Evolutionary conservation across 2,329 filamentous ascomycete species (phyloP).

Genomic region (Colletotrichum spinosum): DNA sequence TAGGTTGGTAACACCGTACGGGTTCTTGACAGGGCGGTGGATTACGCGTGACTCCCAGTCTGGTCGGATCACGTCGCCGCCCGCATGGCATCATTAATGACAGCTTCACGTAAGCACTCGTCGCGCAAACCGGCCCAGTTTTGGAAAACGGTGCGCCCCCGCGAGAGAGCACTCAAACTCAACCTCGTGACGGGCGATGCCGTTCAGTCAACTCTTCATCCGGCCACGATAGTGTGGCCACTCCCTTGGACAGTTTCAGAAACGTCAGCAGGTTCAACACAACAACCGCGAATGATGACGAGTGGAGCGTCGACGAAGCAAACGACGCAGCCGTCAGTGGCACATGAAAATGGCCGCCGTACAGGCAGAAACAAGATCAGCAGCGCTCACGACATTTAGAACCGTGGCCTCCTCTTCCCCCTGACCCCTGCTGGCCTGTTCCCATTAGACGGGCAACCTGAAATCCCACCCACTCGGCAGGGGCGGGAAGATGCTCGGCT

Average conservation of each 20-base stretch:
- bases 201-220: background rate
- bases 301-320: slow-evolving; percentile 12
- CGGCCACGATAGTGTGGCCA: background rate
- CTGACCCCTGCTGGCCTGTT: slow-evolving; percentile 30
- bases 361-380: slow-evolving; percentile 34
- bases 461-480: slow-evolving; percentile 37
- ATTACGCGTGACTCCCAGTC: slow-evolving; percentile 24
- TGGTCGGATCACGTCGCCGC: slow-evolving; percentile 29
- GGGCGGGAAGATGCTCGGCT: slow-evolving; percentile 38
- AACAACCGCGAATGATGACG: too few species aligned
- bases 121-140: slow-evolving; percentile 3
- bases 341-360: slow-evolving; percentile 22
- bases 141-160: slow-evolving; percentile 11
- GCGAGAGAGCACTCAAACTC: slow-evolving; percentile 19
- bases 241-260: slow-evolving; percentile 2
- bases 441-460: slow-evolving; percentile 36
- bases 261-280: slow-evolving; percentile 19
- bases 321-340: slow-evolving; percentile 26
- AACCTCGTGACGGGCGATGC: background rate
- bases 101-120: slow-evolving; percentile 34
- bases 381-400: slow-evolving; percentile 32
- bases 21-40: slow-evolving; percentile 30
- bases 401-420: slow-evolving; percentile 19
- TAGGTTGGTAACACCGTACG: slow-evolving; percentile 29
- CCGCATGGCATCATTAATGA: slow-evolving; percentile 34